Percentiles rank a stretch among this genome's conserved stretches.
Evolutionary conservation across 805 yeast species (phyloP).

Genomic region (Saccharomycopsis fermentans): DNA sequence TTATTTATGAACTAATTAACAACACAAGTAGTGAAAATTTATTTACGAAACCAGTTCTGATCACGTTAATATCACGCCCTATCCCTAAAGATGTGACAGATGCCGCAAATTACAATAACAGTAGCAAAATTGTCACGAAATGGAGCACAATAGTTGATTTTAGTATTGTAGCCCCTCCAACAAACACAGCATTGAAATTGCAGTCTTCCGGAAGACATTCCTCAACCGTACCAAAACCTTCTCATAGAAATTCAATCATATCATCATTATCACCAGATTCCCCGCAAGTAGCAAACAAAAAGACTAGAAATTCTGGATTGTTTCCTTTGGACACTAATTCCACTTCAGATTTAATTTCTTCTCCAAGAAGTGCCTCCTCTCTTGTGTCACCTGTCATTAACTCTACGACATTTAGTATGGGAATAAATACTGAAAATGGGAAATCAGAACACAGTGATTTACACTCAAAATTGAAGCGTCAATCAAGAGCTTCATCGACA

Average conservation of each 20-base stretch:
- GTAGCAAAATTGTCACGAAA: constrained; percentile 25
- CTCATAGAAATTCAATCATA: neutral
- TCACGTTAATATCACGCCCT: constrained; percentile 23
- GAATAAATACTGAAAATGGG: constrained; percentile 9
- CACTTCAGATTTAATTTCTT: constrained; percentile 1
- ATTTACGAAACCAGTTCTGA: constrained; percentile 24
- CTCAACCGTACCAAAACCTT: neutral
- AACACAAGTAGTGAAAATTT: constrained; percentile 22
- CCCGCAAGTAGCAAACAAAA: constrained; percentile 1
- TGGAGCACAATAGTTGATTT: constrained; percentile 36
- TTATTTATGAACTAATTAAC: constrained; percentile 29
- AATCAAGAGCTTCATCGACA: constrained; percentile 17
- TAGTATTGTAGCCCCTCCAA: constrained; percentile 33
- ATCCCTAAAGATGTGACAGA: constrained; percentile 8
- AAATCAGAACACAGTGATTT: neutral
- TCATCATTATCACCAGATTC: constrained; percentile 2
- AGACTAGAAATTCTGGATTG: neutral
- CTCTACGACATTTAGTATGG: constrained; percentile 13
- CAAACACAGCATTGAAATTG: constrained; percentile 31
- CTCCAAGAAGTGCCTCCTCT: constrained; percentile 1
- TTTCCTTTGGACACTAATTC: neutral
- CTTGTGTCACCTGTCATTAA: constrained; percentile 8
- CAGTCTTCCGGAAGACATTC: constrained; percentile 5
- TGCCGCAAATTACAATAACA: neutral
- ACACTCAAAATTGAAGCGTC: constrained; percentile 14